A percentile compares a stretch with the other conserved stretches of the same genome.
phyloP scores from a whole-genome alignment of 1,284 basidiomycete genomes.

The Pisolithus thermaeus region DNA sequence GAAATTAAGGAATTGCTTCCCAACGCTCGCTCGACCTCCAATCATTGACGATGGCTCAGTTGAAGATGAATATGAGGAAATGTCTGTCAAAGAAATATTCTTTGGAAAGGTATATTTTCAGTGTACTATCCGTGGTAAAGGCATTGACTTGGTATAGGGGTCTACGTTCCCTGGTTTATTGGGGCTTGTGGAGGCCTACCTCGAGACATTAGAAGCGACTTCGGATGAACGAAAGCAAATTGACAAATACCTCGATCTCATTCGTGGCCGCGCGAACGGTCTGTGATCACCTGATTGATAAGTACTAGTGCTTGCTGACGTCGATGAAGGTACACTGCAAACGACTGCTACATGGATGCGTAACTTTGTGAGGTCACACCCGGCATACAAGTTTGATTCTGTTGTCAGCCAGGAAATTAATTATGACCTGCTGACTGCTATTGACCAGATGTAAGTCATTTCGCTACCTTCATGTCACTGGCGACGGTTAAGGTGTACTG shows the following conservation, averaged over 20 bases:
- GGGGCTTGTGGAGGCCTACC: constrained; percentile 79
- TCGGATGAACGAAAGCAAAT: constrained; percentile 61
- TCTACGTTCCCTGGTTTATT: constrained; percentile 80
- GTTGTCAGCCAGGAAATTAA: constrained; percentile 89
- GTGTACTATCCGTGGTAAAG: constrained; percentile 2
- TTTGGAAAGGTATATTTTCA: constrained; percentile 70
- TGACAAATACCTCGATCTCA: constrained; percentile 72
- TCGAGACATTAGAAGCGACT: constrained; percentile 84
- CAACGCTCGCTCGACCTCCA: constrained; percentile 47
- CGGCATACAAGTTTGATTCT: constrained; percentile 87
- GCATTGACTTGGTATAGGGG: constrained; percentile 34
- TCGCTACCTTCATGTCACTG: background rate
- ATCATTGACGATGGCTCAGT: constrained; percentile 39
- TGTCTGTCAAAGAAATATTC: constrained; percentile 91
- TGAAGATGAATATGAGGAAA: constrained; percentile 88
- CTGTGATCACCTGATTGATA: constrained; percentile 18
- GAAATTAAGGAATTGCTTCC: constrained; percentile 67
- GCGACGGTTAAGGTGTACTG: constrained; percentile 11
- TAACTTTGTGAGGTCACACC: constrained; percentile 85
- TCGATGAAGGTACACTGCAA: constrained; percentile 61
- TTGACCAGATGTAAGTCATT: constrained; percentile 83
- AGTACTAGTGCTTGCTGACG: constrained; percentile 6
- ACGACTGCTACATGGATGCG: constrained; percentile 95
- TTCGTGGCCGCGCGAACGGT: constrained; percentile 80
- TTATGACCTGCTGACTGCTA: constrained; percentile 85